Conservation (phyloP, 441 rosid genomes). For the Eutrema salsugineum region DNA sequence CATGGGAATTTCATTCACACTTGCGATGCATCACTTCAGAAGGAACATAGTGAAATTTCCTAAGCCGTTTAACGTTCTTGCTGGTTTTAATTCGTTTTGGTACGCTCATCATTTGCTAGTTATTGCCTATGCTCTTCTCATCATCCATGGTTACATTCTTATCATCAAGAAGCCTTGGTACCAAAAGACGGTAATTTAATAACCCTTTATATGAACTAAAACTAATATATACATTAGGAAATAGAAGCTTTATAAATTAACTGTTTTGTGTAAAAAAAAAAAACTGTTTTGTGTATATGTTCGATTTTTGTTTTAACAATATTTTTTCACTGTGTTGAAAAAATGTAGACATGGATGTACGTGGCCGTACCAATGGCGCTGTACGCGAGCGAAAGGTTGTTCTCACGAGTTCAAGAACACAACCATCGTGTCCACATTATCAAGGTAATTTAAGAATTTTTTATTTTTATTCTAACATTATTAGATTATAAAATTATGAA, state of each 20-base stretch:
- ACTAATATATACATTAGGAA: not conserved
- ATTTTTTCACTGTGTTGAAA: not conserved
- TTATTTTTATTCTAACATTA: not conserved
- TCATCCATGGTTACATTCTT: conserved; percentile 45
- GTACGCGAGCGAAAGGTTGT: conserved; percentile 46
- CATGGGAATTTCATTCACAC: conserved; percentile 48
- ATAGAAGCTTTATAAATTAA: not conserved
- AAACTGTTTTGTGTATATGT: not conserved
- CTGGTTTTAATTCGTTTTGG: conserved; percentile 66
- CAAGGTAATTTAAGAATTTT: conserved; percentile 35
- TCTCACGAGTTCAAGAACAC: conserved; percentile 45
- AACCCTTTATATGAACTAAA: not conserved
- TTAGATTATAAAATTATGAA: not conserved
- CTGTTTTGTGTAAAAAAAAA: not conserved
- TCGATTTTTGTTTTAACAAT: not conserved
- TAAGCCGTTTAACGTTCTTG: conserved; percentile 40
- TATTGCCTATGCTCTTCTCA: conserved; percentile 45
- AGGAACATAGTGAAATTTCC: conserved; percentile 35
- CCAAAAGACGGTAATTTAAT: conserved; percentile 43
- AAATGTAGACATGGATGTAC: conserved; percentile 62
- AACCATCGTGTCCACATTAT: conserved; percentile 41
- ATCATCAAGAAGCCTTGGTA: conserved; percentile 48
- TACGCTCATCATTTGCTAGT: conserved; percentile 57
- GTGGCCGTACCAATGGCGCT: conserved; percentile 50
- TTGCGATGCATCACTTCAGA: conserved; percentile 48